Evolutionary conservation across 306 rosid species (phyloP), one percentile per base, ranked within the genome.

Genomic region (Fragaria nilgerrensis): DNA sequence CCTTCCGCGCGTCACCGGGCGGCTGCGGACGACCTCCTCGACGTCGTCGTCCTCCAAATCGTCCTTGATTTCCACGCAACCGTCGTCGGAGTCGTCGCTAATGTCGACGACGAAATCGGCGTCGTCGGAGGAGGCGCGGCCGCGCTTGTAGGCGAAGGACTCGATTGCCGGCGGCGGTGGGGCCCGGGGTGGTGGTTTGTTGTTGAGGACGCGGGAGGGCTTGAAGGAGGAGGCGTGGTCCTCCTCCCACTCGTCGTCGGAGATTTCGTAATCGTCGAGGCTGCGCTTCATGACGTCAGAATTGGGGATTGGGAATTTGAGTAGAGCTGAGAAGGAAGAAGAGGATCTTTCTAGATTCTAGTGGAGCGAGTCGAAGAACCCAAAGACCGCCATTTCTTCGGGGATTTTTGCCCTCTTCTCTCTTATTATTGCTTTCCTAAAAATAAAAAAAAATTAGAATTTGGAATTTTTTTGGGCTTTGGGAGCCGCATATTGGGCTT

Each of bases 201-300:
- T 82, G 36, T 79, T 84, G 63, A 92, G 86, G 48, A 90, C 89
- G 3, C 89, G 97, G 1, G 97, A 95, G 78, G 98, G 96, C 74
- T 95, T 87, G 82, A 95, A 95, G 80, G 93, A 81, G 83, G 93
- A 87, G 78, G 93, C 80, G 75, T 90, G 98, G 4, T 85, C 85
- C 5, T 87, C 29, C 29, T 32, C 90, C 98, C 98, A 95, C 85
- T 95, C 97, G 62, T 89, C 97, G 85, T 95, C 98, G 67, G 97
- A 95, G 84, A 95, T 88, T 92, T 95, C 97, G 64, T 27, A 75
- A 27, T 75, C 44, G 61, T 90, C 88, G 78, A 84, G 86, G 1
- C 84, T 88, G 39, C 96, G 97, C 89, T 95, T 95, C 98, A 94
- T 93, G 22, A 58, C 62, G 17, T 73, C 49, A 36, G 4, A 2